Evolutionary conservation across 352 stramenopile genomes (phyloP).

Genomic region (Pythium plurisporium): DNA sequence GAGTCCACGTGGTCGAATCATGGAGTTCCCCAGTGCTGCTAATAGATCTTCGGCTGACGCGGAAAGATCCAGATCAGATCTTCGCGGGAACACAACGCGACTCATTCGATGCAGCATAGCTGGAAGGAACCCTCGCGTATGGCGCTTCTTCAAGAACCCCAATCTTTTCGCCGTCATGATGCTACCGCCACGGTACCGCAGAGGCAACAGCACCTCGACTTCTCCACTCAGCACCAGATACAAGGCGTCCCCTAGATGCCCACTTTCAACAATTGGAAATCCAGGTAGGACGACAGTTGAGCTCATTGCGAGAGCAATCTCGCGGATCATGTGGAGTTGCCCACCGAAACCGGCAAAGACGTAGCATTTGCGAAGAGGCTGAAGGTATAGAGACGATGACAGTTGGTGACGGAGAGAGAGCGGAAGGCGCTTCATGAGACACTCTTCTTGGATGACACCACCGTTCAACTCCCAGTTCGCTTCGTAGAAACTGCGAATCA

Average conservation of each 20-base stretch:
- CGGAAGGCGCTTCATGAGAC: conserved; percentile 45
- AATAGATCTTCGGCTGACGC: neutral
- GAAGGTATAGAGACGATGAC: conserved; percentile 30
- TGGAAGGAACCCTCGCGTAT: too few species aligned
- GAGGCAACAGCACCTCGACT: conserved; percentile 43
- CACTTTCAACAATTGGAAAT: conserved; percentile 43
- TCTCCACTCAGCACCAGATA: conserved; percentile 55
- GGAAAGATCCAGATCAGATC: neutral
- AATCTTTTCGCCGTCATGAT: neutral
- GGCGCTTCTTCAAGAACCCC: neutral
- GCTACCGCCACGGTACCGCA: conserved; percentile 2
- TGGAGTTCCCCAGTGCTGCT: neutral
- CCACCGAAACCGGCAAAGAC: conserved; percentile 5
- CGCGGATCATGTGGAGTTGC: conserved; percentile 1
- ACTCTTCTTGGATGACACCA: conserved; percentile 40
- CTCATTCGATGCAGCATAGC: neutral
- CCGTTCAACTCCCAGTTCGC: conserved; percentile 75
- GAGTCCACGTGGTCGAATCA: neutral
- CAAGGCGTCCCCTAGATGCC: conserved; percentile 39
- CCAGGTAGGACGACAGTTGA: conserved; percentile 49
- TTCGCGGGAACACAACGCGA: neutral
- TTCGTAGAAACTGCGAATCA: conserved; percentile 57
- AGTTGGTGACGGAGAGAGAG: conserved; percentile 39
- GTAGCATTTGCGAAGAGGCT: conserved; percentile 21
- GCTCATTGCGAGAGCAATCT: conserved; percentile 23